Base-by-base conservation (phyloP, 176 grass and related monocot species). In the Oryza officinalis region DNA sequence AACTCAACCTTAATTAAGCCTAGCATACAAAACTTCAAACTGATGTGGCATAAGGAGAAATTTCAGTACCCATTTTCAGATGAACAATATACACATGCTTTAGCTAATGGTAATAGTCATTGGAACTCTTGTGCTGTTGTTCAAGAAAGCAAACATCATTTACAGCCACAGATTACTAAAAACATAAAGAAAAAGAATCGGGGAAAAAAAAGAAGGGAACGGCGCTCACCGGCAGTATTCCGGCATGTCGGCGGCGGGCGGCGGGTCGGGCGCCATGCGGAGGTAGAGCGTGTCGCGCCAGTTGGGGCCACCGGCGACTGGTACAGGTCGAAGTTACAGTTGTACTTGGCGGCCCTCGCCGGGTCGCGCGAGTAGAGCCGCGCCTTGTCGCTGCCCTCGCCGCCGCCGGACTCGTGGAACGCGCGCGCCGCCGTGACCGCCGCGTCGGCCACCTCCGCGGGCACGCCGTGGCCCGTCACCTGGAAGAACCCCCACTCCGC, bases 241-340 rank as follows among this genome's bases (percentile, higher is more conserved):
- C 33, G 33, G 33, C 33, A 35, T 4, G 3, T 92, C 89, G 20
- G 57, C 67, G 64, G 72, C 46, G 31, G 27, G 76, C 75, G 33
- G 33, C 33, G 33, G 33, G 33, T 35, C 33, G 33, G 33, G 33
- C 5, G 33, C 33, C 33, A 7, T 35, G 4, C 33, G 33, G 4
- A 35, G 33, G 33, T 35, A 35, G 33, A 35, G 33, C 33, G 4
- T 35, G 5, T 35, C 33, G 33, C 33, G 33, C 33, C 33, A 35
- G 33, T 35, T 35, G 33, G 83, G 33, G 83, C 79, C 28, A 82
- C 89, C 13, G 13, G 3, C 5, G 86, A 84, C 76, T 84, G 14
- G 72, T 87, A 87, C 18, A 94, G 83, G 47, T 91, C 86, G 78
- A 94, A 91, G 83, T 89, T 91, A 78, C 89, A 91, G 57, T 80